Conservation (phyloP, 2,329 filamentous ascomycete species). For the Pseudodiploospora longispora region DNA sequence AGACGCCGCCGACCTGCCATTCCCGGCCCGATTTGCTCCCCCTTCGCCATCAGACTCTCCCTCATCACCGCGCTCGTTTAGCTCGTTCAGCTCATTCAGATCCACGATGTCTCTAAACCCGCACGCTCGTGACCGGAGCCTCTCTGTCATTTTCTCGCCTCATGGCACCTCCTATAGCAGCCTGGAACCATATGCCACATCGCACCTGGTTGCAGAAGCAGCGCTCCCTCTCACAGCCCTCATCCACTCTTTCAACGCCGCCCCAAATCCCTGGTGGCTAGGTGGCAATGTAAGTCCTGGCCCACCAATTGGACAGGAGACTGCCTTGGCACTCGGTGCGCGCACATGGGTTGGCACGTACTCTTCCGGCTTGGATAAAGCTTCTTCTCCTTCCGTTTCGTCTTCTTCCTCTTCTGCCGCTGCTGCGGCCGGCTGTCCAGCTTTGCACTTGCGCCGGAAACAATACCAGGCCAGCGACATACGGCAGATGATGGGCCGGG, state of each 20-base stretch:
- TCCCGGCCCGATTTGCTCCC: conserved; percentile 2
- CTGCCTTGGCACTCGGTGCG: conserved; percentile 45
- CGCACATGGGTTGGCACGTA: conserved; percentile 54
- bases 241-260: conserved; percentile 54
- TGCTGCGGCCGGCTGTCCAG: too few species aligned
- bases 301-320: conserved; percentile 47
- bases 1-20: conserved; percentile 2
- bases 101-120: conserved; percentile 27
- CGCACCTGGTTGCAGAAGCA: conserved; percentile 46
- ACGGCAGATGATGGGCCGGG: conserved; percentile 21
- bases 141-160: conserved; percentile 58
- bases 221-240: conserved; percentile 56
- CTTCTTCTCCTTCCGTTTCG: too few species aligned
- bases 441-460: conserved; percentile 30
- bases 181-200: conserved; percentile 46
- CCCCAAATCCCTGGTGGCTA: conserved; percentile 54
- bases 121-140: conserved; percentile 31
- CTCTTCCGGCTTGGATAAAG: conserved; percentile 36
- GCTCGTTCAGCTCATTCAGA: conserved; percentile 26
- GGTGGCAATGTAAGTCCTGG: conserved; percentile 52
- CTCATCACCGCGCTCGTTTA: conserved; percentile 16
- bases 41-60: conserved; percentile 29
- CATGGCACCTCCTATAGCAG: conserved; percentile 50
- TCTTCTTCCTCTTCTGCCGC: too few species aligned
- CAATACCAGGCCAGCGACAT: conserved; percentile 39